Evolutionary conservation across 768 basidiomycete species (phyloP).

Genomic region (Boletus edulis): DNA sequence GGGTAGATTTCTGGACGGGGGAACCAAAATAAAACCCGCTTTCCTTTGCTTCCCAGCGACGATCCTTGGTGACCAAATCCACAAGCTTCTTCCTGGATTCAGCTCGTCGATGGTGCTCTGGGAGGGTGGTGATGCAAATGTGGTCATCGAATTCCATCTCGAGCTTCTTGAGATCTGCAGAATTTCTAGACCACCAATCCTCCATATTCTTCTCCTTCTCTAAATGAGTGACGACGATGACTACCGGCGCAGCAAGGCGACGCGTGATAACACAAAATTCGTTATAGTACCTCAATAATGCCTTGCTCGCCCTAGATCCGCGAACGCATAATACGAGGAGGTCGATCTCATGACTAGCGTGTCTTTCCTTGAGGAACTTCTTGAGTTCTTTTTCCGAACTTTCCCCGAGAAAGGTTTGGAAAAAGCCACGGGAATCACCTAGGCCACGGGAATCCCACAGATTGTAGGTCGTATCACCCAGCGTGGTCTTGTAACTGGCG

Average conservation of each 20-base stretch:
- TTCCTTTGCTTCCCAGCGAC: conserved; percentile 5
- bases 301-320: conserved; percentile 31
- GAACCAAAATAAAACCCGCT: conserved; percentile 13
- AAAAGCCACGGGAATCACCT: conserved; percentile 24
- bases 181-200: conserved; percentile 33
- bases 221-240: conserved; percentile 36
- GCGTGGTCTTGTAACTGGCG: conserved; percentile 1
- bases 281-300: conserved; percentile 31
- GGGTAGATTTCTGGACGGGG: background rate
- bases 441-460: conserved; percentile 41
- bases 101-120: background rate
- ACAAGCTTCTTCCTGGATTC: conserved; percentile 17
- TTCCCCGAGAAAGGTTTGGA: conserved; percentile 3
- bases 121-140: conserved; percentile 37
- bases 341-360: conserved; percentile 28
- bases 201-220: conserved; percentile 30
- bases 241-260: conserved; percentile 34
- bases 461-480: background rate
- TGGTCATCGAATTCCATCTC: conserved; percentile 35
- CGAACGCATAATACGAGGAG: conserved; percentile 41
- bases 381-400: conserved; percentile 18
- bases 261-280: conserved; percentile 37
- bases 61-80: conserved; percentile 9
- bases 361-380: conserved; percentile 20
- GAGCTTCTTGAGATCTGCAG: conserved; percentile 17